Evolutionary conservation across 345 rosid species (phyloP), one percentile per base, ranked within the genome.

Genomic region (Turritis glabra): DNA sequence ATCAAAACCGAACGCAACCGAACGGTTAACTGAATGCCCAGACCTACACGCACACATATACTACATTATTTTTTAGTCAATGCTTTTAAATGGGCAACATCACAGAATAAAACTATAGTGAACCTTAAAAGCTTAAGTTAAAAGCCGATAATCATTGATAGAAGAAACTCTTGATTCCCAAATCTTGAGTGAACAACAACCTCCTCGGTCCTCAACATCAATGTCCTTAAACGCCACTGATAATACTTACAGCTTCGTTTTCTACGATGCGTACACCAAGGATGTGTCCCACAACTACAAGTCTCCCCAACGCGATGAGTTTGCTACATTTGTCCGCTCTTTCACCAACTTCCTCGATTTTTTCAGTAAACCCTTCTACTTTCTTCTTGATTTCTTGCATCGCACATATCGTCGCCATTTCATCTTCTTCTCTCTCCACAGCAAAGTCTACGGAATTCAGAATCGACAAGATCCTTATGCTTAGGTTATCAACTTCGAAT

Each of bases 321-420:
- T 77, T 64, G 82, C 90, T 81, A 62, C 92, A 90, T 63, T 53
- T 84, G 32, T 64, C 83, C 44, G 92, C 87, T 27, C 72, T 84
- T 33, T 29, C 76, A 40, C 83, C 79, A 57, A 92, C 85, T 73
- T 61, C 74, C 60, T 87, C 86, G 5, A 90, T 73, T 12, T 74
- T 80, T 37, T 83, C 77, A 76, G 68, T 74, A 48, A 87, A 85
- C 32, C 26, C 81, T 29, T 74, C 81, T 67, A 88, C 58, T 74
- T 81, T 82, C 79, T 75, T 88, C 83, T 72, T 85, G 73, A 92
- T 87, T 69, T 88, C 91, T 17, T 80, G 85, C 59, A 92, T 86
- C 25, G 80, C 90, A 29, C 82, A 50, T 79, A 75, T 83, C 85
- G 84, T 63, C 0, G 76, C 74, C 15, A 3, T 5, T 10, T 29